A percentile compares a stretch with the other conserved stretches of the same genome.
phyloP scores from a whole-genome alignment of 345 rosid species.

The Eutrema yunnanense region DNA sequence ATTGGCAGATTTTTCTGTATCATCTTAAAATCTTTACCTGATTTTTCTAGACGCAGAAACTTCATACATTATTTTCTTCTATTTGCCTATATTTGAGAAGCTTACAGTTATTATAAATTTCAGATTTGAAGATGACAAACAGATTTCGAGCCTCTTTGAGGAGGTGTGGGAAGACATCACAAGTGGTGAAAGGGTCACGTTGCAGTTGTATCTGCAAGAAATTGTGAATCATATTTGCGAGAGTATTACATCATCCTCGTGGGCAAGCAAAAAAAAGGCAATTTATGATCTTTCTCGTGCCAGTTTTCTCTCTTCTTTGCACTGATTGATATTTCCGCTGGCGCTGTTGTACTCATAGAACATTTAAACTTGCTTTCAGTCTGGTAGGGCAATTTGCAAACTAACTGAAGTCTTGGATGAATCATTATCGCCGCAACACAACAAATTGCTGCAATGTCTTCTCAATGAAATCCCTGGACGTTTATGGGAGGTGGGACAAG shows the following conservation, averaged over 20 bases:
- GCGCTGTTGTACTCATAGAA: background rate
- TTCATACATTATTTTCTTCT: background rate
- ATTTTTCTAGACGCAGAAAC: background rate
- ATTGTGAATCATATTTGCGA: conserved; percentile 68
- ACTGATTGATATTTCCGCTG: background rate
- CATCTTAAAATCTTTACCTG: background rate
- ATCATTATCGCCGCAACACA: conserved; percentile 59
- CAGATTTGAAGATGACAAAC: conserved; percentile 96
- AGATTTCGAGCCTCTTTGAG: conserved; percentile 76
- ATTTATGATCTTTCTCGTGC: background rate
- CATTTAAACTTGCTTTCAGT: conserved; percentile 39
- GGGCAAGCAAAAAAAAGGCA: conserved; percentile 88
- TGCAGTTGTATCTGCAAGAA: conserved; percentile 78
- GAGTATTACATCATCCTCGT: conserved; percentile 74
- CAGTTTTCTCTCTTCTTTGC: background rate
- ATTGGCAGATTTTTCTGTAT: background rate
- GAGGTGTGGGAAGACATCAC: conserved; percentile 95
- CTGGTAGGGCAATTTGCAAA: conserved; percentile 80
- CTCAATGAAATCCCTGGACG: conserved; percentile 86
- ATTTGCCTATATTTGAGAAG: background rate
- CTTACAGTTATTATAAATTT: conserved; percentile 1
- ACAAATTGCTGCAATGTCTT: conserved; percentile 53
- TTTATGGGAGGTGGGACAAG: conserved; percentile 75
- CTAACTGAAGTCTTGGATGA: conserved; percentile 82
- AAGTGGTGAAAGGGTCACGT: conserved; percentile 76